Conservation (phyloP, 306 rosid genomes). For the Ochetophila trinervis region DNA sequence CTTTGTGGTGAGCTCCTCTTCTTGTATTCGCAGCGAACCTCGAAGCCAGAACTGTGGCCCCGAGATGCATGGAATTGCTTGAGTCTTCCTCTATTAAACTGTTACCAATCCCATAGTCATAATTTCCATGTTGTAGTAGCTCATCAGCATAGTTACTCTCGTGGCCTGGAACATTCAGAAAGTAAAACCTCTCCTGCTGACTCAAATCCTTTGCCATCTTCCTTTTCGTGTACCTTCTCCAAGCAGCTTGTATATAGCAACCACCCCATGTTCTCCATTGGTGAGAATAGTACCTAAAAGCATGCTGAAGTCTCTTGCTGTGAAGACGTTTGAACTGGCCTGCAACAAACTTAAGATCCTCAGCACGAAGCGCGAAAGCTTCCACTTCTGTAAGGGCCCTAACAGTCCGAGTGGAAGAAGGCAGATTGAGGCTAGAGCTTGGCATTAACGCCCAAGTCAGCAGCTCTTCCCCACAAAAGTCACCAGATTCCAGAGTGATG, state of each 20-base stretch:
- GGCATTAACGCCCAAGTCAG: constrained; percentile 92
- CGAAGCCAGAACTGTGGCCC: constrained; percentile 67
- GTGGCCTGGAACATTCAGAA: constrained; percentile 26
- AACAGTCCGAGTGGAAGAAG: constrained; percentile 79
- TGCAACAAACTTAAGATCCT: constrained; percentile 74
- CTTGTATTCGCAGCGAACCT: constrained; percentile 71
- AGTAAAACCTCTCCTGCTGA: constrained; percentile 43
- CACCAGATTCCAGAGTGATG: constrained; percentile 76
- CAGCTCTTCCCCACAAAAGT: constrained; percentile 84
- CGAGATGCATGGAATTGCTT: constrained; percentile 34
- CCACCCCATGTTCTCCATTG: constrained; percentile 91
- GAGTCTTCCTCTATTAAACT: constrained; percentile 20
- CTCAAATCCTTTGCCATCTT: constrained; percentile 56
- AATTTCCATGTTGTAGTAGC: constrained; percentile 24
- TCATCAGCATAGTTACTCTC: constrained; percentile 17
- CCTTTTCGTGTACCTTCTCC: constrained; percentile 61
- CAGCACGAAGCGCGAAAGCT: constrained; percentile 77
- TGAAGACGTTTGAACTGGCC: constrained; percentile 83
- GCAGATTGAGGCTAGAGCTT: constrained; percentile 63
- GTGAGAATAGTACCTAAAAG: constrained; percentile 60
- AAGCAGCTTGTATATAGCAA: constrained; percentile 75
- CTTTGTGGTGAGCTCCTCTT: constrained; percentile 47
- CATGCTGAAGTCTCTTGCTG: constrained; percentile 70
- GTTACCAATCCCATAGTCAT: constrained; percentile 20
- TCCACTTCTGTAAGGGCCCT: constrained; percentile 72